Evolutionary conservation across 352 stramenopile species (phyloP).

Genomic region (Phytophthora parvispora): DNA sequence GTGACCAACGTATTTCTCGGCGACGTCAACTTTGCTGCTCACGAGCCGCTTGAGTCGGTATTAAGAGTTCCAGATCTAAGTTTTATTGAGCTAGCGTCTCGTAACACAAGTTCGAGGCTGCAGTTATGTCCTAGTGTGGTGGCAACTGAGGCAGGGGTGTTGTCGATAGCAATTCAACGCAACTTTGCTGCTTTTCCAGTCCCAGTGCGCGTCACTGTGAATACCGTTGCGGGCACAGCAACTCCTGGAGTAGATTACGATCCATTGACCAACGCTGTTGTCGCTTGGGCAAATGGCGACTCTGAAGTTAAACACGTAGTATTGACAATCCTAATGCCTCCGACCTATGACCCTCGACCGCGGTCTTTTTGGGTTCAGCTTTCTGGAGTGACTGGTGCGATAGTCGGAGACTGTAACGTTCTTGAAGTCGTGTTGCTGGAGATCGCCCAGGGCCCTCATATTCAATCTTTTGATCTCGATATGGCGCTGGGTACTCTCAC

Average conservation of each 20-base stretch:
- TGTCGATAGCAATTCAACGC: constrained; percentile 62
- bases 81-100: constrained; percentile 61
- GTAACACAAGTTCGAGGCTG: constrained; percentile 57
- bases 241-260: constrained; percentile 61
- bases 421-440: constrained; percentile 49
- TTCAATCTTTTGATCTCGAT: constrained; percentile 61
- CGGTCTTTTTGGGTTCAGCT: constrained; percentile 69
- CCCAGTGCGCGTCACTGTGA: constrained; percentile 41
- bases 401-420: constrained; percentile 60
- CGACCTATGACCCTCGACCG: constrained; percentile 41
- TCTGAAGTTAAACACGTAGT: constrained; percentile 46
- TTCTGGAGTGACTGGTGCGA: constrained; percentile 43
- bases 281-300: constrained; percentile 52
- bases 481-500: constrained; percentile 52
- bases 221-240: constrained; percentile 62
- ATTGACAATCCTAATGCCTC: constrained; percentile 51
- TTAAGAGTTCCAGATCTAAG: constrained; percentile 50
- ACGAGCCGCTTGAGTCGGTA: constrained; percentile 39
- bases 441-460: constrained; percentile 45
- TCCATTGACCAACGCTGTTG: constrained; percentile 19
- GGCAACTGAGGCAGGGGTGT: constrained; percentile 33
- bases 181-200: constrained; percentile 50
- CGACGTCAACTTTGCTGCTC: constrained; percentile 65
- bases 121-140: constrained; percentile 60
- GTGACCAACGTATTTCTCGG: constrained; percentile 47